phyloP scores from a whole-genome alignment of 345 rosid species.

The Rubroshorea leprosula region DNA sequence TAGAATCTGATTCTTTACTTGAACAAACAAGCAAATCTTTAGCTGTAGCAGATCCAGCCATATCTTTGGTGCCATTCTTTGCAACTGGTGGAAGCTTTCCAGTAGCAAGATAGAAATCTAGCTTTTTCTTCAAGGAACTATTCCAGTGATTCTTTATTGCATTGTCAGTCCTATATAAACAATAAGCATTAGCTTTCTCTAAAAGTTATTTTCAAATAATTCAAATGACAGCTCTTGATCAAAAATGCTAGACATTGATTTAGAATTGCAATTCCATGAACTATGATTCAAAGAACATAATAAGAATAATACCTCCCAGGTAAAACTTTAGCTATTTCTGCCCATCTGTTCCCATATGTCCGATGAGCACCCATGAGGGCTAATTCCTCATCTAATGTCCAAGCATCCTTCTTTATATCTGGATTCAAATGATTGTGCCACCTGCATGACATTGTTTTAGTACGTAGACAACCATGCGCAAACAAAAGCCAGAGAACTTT shows the following conservation, averaged over 20 bases:
- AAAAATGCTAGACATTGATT: background rate
- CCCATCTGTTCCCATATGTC: slow-evolving; percentile 87
- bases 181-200: slow-evolving; percentile 6
- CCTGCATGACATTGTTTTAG: slow-evolving; percentile 38
- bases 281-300: background rate
- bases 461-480: background rate
- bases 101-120: slow-evolving; percentile 63
- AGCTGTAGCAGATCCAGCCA: slow-evolving; percentile 16
- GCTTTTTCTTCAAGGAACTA: slow-evolving; percentile 91
- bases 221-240: background rate
- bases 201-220: background rate
- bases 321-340: slow-evolving; percentile 91
- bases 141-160: slow-evolving; percentile 98
- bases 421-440: slow-evolving; percentile 99
- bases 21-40: slow-evolving; percentile 29
- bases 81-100: slow-evolving; percentile 64
- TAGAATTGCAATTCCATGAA: background rate
- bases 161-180: slow-evolving; percentile 77
- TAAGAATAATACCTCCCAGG: slow-evolving; percentile 70
- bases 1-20: slow-evolving; percentile 43
- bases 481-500: background rate
- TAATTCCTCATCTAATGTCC: slow-evolving; percentile 85
- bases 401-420: slow-evolving; percentile 86
- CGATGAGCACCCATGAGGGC: slow-evolving; percentile 79
- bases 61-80: slow-evolving; percentile 38